A percentile compares a stretch with the other conserved stretches of the same genome.
Conservation (phyloP, 1,139 yeast species). For the Groenewaldozyma sp. region DNA sequence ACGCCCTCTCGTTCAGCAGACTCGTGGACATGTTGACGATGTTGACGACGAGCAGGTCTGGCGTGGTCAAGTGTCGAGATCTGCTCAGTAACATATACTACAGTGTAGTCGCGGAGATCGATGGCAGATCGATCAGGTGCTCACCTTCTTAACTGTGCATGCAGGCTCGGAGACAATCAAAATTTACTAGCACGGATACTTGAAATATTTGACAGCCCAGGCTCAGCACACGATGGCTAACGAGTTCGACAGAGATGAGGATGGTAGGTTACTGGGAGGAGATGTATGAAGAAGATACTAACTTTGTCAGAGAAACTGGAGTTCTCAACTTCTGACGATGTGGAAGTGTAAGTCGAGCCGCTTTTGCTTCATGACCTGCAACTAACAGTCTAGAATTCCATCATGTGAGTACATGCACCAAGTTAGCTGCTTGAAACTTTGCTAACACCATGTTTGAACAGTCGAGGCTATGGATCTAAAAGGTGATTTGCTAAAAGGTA, state of each 20-base stretch:
- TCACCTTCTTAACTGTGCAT: too few species aligned
- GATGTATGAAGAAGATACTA: neutral
- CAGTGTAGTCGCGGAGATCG: too few species aligned
- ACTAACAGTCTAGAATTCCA: conserved; percentile 9
- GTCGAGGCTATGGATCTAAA: conserved; percentile 76
- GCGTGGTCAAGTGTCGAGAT: neutral
- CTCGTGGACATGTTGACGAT: neutral
- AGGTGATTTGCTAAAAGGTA: conserved; percentile 52
- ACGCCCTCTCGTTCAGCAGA: conserved; percentile 10
- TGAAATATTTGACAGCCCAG: too few species aligned
- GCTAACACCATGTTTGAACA: too few species aligned
- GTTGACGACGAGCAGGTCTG: neutral
- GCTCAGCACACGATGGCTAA: conserved; percentile 9
- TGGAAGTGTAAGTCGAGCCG: conserved; percentile 37
- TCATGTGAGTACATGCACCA: conserved; percentile 12
- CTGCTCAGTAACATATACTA: neutral
- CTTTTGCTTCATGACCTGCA: too few species aligned
- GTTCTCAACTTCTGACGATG: conserved; percentile 53
- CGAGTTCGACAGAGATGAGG: conserved; percentile 47
- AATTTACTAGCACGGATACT: too few species aligned
- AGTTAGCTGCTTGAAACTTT: neutral
- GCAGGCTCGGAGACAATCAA: too few species aligned
- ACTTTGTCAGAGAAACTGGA: conserved; percentile 35
- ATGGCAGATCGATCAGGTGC: too few species aligned
- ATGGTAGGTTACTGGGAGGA: conserved; percentile 24